Percentiles rank a stretch among this genome's conserved stretches.
These are phyloP conservation scores for Alternaria tenuissima DNA, from an alignment of 2,329 filamentous ascomycete species.

Conservation along the genomic window DNA sequence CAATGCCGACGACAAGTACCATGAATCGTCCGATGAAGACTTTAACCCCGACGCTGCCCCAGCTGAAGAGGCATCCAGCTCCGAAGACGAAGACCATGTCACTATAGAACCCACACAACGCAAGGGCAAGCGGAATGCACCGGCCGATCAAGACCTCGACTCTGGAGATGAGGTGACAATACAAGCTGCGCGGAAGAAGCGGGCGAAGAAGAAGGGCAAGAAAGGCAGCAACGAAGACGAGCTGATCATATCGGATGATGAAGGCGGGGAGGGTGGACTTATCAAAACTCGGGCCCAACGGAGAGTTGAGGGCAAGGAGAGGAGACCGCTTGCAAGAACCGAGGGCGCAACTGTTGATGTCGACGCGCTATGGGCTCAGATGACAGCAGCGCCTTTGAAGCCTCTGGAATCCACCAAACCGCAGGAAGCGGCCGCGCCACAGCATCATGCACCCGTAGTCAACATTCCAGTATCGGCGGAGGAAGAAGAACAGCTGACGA, in stretches of 20 bases:
- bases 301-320: slow-evolving; percentile 69
- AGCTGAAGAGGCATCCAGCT: slow-evolving; percentile 61
- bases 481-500: slow-evolving; percentile 60
- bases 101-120: slow-evolving; percentile 28
- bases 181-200: slow-evolving; percentile 64
- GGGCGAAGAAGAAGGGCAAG: slow-evolving; percentile 51
- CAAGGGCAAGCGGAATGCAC: slow-evolving; percentile 46
- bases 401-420: slow-evolving; percentile 32
- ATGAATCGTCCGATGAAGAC: slow-evolving; percentile 75
- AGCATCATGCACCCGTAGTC: slow-evolving; percentile 20
- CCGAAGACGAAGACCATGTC: slow-evolving; percentile 50
- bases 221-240: slow-evolving; percentile 33
- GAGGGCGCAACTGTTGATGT: slow-evolving; percentile 75
- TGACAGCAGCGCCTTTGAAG: slow-evolving; percentile 61
- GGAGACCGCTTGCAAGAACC: slow-evolving; percentile 60
- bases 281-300: slow-evolving; percentile 78
- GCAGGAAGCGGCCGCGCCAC: slow-evolving; percentile 15
- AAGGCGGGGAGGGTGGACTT: slow-evolving; percentile 65
- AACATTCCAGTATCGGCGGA: slow-evolving; percentile 20
- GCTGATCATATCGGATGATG: slow-evolving; percentile 46
- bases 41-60: slow-evolving; percentile 73
- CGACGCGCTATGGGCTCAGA: slow-evolving; percentile 73
- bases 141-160: slow-evolving; percentile 44
- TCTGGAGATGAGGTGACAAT: slow-evolving; percentile 79
- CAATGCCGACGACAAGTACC: slow-evolving; percentile 56